A percentile compares a stretch with the other conserved stretches of the same genome.
These are phyloP conservation scores for Hericium erinaceus DNA, from an alignment of 768 basidiomycete species.

Conservation along the genomic window DNA sequence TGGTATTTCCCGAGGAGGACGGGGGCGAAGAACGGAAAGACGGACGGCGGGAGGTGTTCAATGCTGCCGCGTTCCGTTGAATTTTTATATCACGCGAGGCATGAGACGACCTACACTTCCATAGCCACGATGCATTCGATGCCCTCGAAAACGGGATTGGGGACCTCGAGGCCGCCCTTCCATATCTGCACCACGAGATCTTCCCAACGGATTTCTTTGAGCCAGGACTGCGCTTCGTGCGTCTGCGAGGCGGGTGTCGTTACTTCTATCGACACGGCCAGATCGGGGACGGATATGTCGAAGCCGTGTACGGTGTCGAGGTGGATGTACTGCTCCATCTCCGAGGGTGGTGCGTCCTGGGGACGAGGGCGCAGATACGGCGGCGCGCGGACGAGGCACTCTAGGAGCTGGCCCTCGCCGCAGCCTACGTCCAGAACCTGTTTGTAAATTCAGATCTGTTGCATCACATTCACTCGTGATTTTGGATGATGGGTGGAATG, in stretches of 20 bases:
- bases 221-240: background rate
- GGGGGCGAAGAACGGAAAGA: constrained; percentile 57
- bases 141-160: constrained; percentile 57
- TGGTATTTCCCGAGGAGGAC: constrained; percentile 70
- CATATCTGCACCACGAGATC: constrained; percentile 56
- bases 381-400: constrained; percentile 63
- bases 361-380: constrained; percentile 28
- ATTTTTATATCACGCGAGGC: background rate
- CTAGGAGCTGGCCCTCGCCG: constrained; percentile 69
- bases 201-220: constrained; percentile 49
- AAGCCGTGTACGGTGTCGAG: constrained; percentile 55
- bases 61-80: constrained; percentile 39
- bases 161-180: constrained; percentile 61
- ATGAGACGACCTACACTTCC: constrained; percentile 57
- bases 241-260: constrained; percentile 32
- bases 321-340: constrained; percentile 35
- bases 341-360: background rate
- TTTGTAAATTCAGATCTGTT: background rate
- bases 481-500: background rate
- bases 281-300: constrained; percentile 47
- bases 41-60: constrained; percentile 59
- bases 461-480: background rate
- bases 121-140: constrained; percentile 67
- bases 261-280: constrained; percentile 42
- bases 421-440: constrained; percentile 82